Conservation (phyloP, 208 protist species). For the Trypanosoma vivax region DNA sequence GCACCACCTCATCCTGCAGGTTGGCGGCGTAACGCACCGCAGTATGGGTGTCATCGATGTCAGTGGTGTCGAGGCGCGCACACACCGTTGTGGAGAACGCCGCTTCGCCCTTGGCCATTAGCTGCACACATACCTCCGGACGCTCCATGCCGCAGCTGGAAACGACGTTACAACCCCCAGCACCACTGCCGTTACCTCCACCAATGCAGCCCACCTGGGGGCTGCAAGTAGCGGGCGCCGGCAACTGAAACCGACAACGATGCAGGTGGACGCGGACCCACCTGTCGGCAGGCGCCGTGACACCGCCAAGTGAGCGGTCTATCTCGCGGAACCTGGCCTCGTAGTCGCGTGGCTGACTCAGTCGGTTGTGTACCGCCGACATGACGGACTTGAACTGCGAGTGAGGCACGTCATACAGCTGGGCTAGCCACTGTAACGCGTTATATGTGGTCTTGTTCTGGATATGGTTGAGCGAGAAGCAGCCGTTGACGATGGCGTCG, state of each 20-base stretch:
- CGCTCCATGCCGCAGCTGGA: background rate
- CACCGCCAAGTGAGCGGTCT: conserved; percentile 36
- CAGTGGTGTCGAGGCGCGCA: background rate
- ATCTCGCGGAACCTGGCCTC: conserved; percentile 58
- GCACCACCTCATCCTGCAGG: conserved; percentile 9
- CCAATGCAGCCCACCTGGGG: background rate
- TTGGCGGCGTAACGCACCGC: background rate
- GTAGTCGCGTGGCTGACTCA: conserved; percentile 52
- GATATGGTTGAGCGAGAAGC: conserved; percentile 38
- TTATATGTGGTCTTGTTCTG: conserved; percentile 47
- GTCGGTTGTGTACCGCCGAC: conserved; percentile 27
- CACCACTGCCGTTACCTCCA: background rate
- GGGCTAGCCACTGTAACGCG: conserved; percentile 40
- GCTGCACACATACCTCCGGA: conserved; percentile 2
- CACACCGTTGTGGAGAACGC: background rate
- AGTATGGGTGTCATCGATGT: background rate
- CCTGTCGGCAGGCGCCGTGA: conserved; percentile 15
- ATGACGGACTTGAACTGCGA: conserved; percentile 40
- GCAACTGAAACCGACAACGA: conserved; percentile 36
- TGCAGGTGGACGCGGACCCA: conserved; percentile 44
- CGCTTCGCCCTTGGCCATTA: background rate
- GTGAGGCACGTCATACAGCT: conserved; percentile 33
- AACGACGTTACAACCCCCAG: background rate
- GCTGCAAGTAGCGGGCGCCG: background rate
- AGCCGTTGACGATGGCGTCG: conserved; percentile 27